A percentile compares a stretch with the other conserved stretches of the same genome.
These are phyloP conservation scores for Hippophae rhamnoides DNA, from an alignment of 306 rosid genomes.

Conservation along the genomic window DNA sequence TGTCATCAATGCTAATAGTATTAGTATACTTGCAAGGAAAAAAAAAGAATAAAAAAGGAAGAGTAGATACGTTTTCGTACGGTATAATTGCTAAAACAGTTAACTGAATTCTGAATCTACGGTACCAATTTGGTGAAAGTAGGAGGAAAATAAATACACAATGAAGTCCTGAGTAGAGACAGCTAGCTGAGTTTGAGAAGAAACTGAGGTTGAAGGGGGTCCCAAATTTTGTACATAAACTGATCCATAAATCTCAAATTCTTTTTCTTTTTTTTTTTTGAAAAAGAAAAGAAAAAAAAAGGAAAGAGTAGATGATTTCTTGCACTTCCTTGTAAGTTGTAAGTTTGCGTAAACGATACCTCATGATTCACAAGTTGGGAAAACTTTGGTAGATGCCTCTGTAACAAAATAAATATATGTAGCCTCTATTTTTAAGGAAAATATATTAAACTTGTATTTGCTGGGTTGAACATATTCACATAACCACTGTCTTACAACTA, in stretches of 20 bases:
- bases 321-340: conserved; percentile 1
- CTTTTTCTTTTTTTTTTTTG: background rate
- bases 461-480: conserved; percentile 3
- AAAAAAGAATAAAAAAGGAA: background rate
- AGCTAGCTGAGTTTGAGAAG: conserved; percentile 10
- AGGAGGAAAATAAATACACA: conserved; percentile 3
- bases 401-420: background rate
- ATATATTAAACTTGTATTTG: conserved; percentile 7
- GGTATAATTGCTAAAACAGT: conserved; percentile 18
- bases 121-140: conserved; percentile 26
- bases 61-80: conserved; percentile 20
- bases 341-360: conserved; percentile 25
- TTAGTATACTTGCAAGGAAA: conserved; percentile 10
- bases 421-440: conserved; percentile 1
- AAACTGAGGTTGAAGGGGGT: conserved; percentile 15
- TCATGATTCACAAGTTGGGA: conserved; percentile 3
- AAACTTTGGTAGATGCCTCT: background rate
- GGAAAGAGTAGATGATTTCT: conserved; percentile 16
- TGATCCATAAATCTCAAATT: conserved; percentile 15
- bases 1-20: conserved; percentile 5
- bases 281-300: too few species aligned
- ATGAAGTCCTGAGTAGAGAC: conserved; percentile 3
- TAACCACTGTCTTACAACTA: conserved; percentile 11
- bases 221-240: conserved; percentile 20
- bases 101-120: conserved; percentile 23